phyloP scores from a whole-genome alignment of 2,329 filamentous ascomycete genomes.

The Cladosporium sp. region DNA sequence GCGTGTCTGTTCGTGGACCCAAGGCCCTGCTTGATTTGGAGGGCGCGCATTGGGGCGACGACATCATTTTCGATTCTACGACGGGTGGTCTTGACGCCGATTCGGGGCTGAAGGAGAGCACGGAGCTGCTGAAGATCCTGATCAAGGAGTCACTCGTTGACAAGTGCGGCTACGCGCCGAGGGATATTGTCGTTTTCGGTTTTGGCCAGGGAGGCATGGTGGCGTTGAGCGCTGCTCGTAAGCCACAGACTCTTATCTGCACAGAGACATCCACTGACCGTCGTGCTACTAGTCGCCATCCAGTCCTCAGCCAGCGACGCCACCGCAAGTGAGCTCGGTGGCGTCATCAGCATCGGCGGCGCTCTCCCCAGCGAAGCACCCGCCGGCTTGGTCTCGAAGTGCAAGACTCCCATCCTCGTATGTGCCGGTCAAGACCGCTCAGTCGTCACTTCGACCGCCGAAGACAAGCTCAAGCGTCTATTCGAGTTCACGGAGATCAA shows the following conservation, averaged over 20 bases:
- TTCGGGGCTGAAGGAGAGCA: slow-evolving; percentile 50
- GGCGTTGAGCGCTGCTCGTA: slow-evolving; percentile 47
- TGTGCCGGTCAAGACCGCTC: slow-evolving; percentile 57
- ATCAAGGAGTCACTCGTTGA: slow-evolving; percentile 47
- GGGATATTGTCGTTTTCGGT: slow-evolving; percentile 56
- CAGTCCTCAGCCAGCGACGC: slow-evolving; percentile 21
- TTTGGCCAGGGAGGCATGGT: slow-evolving; percentile 61
- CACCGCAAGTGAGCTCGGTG: slow-evolving; percentile 49
- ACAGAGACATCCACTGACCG: not conserved
- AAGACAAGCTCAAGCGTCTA: slow-evolving; percentile 60
- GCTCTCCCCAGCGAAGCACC: slow-evolving; percentile 53
- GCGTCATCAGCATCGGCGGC: slow-evolving; percentile 65
- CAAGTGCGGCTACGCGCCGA: slow-evolving; percentile 51
- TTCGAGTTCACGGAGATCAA: slow-evolving; percentile 62
- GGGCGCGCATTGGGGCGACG: slow-evolving; percentile 64
- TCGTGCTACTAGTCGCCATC: slow-evolving; percentile 22
- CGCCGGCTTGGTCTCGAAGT: slow-evolving; percentile 49
- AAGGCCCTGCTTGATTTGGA: slow-evolving; percentile 65
- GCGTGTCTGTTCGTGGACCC: slow-evolving; percentile 72
- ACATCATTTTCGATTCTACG: slow-evolving; percentile 56
- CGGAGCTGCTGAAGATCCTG: slow-evolving; percentile 44
- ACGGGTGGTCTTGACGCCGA: slow-evolving; percentile 56
- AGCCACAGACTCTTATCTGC: slow-evolving; percentile 20
- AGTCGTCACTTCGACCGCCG: slow-evolving; percentile 59
- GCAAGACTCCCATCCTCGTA: slow-evolving; percentile 63